A percentile compares a stretch with the other conserved stretches of the same genome.
Conservation (phyloP, 176 grass and related monocot species). For the maize (Zea mays) region DNA sequence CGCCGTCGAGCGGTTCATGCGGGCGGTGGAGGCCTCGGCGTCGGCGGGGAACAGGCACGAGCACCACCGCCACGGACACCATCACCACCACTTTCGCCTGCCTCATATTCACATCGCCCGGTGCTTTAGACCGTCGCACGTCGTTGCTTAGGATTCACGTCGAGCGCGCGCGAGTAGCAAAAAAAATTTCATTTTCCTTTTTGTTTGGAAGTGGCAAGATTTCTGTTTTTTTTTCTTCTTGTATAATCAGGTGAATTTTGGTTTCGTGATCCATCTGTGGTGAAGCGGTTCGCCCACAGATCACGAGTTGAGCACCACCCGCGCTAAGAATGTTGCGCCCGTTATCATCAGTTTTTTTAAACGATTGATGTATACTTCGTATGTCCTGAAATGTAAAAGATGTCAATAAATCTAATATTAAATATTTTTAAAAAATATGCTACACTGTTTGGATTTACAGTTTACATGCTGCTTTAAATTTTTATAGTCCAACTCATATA, state of each 20-base stretch:
- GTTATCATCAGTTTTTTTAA: background rate
- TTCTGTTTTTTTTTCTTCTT: background rate
- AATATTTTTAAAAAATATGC: too few species aligned
- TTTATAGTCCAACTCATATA: too few species aligned
- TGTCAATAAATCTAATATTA: too few species aligned
- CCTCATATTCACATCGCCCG: background rate
- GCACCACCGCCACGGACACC: background rate
- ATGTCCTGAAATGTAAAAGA: background rate
- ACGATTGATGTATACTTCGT: background rate
- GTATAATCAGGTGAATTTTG: background rate
- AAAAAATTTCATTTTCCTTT: background rate
- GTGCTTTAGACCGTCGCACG: slow-evolving; percentile 16
- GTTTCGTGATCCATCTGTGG: background rate
- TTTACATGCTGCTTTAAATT: too few species aligned
- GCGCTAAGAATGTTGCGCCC: background rate
- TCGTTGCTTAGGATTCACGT: background rate
- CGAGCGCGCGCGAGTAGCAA: background rate
- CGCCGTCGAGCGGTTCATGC: slow-evolving; percentile 14
- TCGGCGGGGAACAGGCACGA: background rate
- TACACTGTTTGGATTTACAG: too few species aligned
- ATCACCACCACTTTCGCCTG: slow-evolving; percentile 4
- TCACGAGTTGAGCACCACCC: background rate
- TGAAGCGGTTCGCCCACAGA: background rate
- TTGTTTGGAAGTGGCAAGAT: background rate
- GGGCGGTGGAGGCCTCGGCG: slow-evolving; percentile 7